These are phyloP conservation scores for Penicillium sp. DNA, from an alignment of 2,329 filamentous ascomycete genomes.

Conservation along the genomic window DNA sequence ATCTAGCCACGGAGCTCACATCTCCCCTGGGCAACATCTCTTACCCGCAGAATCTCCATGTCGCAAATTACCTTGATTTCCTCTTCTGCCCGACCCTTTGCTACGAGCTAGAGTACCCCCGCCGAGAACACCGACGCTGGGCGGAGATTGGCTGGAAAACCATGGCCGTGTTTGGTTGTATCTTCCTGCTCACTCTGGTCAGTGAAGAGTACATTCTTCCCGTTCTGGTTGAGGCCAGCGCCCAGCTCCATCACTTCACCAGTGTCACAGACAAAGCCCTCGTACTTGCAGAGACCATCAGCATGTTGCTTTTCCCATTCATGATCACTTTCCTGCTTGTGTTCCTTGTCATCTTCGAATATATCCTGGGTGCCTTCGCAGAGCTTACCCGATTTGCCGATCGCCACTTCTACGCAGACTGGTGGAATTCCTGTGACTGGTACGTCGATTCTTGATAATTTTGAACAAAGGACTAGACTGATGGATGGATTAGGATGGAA, in stretches of 20 bases:
- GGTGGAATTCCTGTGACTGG: slow-evolving; percentile 64
- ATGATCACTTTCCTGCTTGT: slow-evolving; percentile 95
- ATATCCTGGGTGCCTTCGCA: slow-evolving; percentile 88
- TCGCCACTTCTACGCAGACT: slow-evolving; percentile 83
- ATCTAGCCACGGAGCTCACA: slow-evolving; percentile 86
- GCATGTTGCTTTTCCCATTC: slow-evolving; percentile 90
- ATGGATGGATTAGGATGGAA: slow-evolving; percentile 67
- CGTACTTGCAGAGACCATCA: slow-evolving; percentile 85
- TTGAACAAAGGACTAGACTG: neutral
- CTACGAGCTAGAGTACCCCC: slow-evolving; percentile 96
- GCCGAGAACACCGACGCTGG: slow-evolving; percentile 74
- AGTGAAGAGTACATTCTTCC: slow-evolving; percentile 96
- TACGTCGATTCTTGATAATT: slow-evolving; percentile 19
- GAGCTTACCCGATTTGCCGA: slow-evolving; percentile 94
- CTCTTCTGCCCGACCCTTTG: slow-evolving; percentile 92
- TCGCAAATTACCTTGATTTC: slow-evolving; percentile 81
- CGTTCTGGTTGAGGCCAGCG: slow-evolving; percentile 73
- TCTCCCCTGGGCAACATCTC: slow-evolving; percentile 87
- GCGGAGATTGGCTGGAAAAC: slow-evolving; percentile 80
- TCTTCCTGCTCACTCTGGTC: slow-evolving; percentile 87
- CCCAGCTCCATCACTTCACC: slow-evolving; percentile 50
- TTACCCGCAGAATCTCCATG: slow-evolving; percentile 85
- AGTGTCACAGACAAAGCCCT: slow-evolving; percentile 68
- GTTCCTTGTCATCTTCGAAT: slow-evolving; percentile 98
- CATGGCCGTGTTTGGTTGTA: slow-evolving; percentile 89